Evolutionary conservation across 2,329 filamentous ascomycete species (phyloP), one percentile per base, ranked within the genome.

Genomic region (Fusarium anguioides): DNA sequence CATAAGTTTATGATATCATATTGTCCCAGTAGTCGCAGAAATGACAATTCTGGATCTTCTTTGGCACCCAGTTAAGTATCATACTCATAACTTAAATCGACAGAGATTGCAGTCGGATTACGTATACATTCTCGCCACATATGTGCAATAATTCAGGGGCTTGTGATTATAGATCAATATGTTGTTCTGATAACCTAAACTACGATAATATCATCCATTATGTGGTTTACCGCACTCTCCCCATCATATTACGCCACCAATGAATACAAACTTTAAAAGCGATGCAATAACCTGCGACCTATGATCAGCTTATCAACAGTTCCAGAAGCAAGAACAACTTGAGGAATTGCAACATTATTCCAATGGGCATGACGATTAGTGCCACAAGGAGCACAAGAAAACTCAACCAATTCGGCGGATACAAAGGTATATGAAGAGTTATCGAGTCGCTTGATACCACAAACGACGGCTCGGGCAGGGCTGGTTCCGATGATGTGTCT

Each of bases 231-330:
- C 68, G 62, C 54, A 31, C 51, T 55, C 48, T 54, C 20, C 39
- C 45, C 46, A 39, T n/a, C 31, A 70, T 65, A 72, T 68, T 33
- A 39, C 49, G 12, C 36, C n/a, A 29, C 45, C 64, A 70, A 64
- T 29, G 35, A 31, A 68, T 68, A 59, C 42, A 68, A n/a, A 60
- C 37, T 39, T 17, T 20, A 9, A 36, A 60, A 31, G 9, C 15
- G 49, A 60, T 41, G 54, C 35, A 44, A 44, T 40, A 21, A 26
- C 35, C 18, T 15, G 17, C 6, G 8, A 24, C 10, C 18, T 46
- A 50, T 14, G 23, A 14, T 42, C 20, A n/a, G 6, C 17, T 17
- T 33, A 24, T 26, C 18, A 15, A 11, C 8, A 40, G 15, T 23
- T 10, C n/a, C 20, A 40, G 24, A 17, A 40, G 24, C 24, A 64